Evolutionary conservation across 345 rosid genomes (phyloP), one percentile per base, ranked within the genome.

Genomic region (Heritiera fomes): DNA sequence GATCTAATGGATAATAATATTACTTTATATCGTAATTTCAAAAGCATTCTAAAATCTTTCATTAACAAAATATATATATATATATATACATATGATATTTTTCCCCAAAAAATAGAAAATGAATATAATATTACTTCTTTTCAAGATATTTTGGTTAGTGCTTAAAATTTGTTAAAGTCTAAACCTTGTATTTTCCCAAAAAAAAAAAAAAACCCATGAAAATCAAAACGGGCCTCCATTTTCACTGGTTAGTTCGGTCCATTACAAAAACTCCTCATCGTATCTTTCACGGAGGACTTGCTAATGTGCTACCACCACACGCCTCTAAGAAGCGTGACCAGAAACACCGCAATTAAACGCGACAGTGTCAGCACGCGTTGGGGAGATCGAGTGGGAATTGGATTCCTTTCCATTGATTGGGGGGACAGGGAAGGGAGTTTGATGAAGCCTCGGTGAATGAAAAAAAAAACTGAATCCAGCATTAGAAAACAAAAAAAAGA

Each of bases 391-490:
- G 61, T 18, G 72, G 45, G 50, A 34, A 1, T 10, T 20, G 11
- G 69, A 63, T 30, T 76, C 50, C 50, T 8, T 34, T 49, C 49
- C 20, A 64, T 64, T 76, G 73, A 66, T 77, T 77, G 79, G 52
- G 60, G 63, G 73, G 46, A 69, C 73, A 71, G 38, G 73, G 64
- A 69, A 69, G 55, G 47, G 55, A 49, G 75, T 71, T 71, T 71
- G 75, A 71, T 71, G 28, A 73, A 38, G 64, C 14, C 66, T 11
- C 34, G 34, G 15, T 71, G 15, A 55, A 73, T 38, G 40, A 73
- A 73, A 56, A 74, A 9, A 15, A 15, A 61, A 47, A 76, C 63
- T 14, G 61, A 63, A 64, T 28, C 61, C 62, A 64, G 38, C 71
- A 17, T 32, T 38, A 49, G 18, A 76, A 32, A 63, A 71, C 58